These are phyloP conservation scores for Allium fistulosum DNA, from an alignment of 106 monocot species.

Conservation along the genomic window DNA sequence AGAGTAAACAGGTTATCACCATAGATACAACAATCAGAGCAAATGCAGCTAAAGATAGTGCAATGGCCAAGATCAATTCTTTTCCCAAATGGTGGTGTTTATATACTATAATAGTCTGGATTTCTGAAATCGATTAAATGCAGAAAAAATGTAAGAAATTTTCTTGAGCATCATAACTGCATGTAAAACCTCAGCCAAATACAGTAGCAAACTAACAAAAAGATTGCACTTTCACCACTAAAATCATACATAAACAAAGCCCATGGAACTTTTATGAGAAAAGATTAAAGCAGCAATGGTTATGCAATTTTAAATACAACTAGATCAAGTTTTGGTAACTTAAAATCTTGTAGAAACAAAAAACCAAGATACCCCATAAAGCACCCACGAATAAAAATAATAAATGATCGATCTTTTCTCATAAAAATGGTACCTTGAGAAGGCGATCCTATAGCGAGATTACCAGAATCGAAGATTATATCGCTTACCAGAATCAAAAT, in stretches of 20 bases:
- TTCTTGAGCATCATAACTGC: neutral
- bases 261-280: too few relatives aligned
- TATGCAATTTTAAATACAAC: neutral
- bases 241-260: too few relatives aligned
- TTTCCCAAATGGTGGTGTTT: conserved; percentile 14
- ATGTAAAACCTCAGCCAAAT: neutral
- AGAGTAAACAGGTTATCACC: conserved; percentile 7
- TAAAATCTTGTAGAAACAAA: neutral
- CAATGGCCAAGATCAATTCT: conserved; percentile 5
- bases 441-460: too few relatives aligned
- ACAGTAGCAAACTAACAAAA: neutral
- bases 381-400: neutral
- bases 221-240: too few relatives aligned
- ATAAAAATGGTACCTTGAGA: conserved; percentile 6
- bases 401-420: neutral
- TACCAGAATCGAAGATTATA: too few relatives aligned
- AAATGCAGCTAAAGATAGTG: conserved; percentile 5
- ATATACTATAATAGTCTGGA: neutral
- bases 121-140: neutral
- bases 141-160: neutral
- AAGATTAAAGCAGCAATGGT: neutral
- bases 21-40: conserved; percentile 1
- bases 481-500: too few relatives aligned
- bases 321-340: neutral
- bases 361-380: conserved; percentile 6